These are phyloP conservation scores for Coemansia guatemalensis DNA, from an alignment of 192 early-diverging fungal genomes.

Conservation along the genomic window DNA sequence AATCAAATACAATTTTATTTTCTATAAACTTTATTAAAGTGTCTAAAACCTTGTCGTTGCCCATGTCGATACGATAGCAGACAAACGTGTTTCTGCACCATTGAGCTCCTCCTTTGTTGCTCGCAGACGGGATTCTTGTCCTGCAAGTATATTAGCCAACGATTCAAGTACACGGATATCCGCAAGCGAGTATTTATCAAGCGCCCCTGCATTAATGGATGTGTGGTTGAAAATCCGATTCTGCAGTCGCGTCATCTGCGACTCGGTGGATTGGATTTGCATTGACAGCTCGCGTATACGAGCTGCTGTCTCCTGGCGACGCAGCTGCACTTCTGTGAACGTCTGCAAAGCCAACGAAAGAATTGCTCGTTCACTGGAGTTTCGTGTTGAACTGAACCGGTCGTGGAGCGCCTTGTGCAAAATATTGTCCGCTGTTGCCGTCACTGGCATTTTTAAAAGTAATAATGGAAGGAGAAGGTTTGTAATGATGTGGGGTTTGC, in stretches of 20 bases:
- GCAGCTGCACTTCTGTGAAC: constrained; percentile 7
- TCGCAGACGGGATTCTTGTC: constrained; percentile 25
- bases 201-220: background rate
- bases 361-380: constrained; percentile 18
- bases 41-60: constrained; percentile 20
- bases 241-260: constrained; percentile 13
- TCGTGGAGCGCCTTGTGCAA: constrained; percentile 31
- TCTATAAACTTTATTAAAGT: background rate
- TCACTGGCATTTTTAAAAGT: constrained; percentile 9
- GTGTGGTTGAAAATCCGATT: constrained; percentile 4
- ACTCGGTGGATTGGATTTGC: constrained; percentile 26
- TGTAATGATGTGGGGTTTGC: too few species aligned
- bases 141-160: constrained; percentile 13
- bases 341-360: constrained; percentile 23
- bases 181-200: background rate
- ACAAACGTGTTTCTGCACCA: constrained; percentile 20
- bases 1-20: background rate
- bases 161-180: constrained; percentile 11
- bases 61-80: constrained; percentile 13
- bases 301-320: constrained; percentile 20
- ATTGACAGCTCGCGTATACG: constrained; percentile 11
- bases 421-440: constrained; percentile 21
- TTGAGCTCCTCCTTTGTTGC: constrained; percentile 17
- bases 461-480: too few species aligned
- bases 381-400: constrained; percentile 20